Evolutionary conservation across 108 stramenopile species (phyloP), one percentile per base, ranked within the genome.

Genomic region (Nitzschia sp.): DNA sequence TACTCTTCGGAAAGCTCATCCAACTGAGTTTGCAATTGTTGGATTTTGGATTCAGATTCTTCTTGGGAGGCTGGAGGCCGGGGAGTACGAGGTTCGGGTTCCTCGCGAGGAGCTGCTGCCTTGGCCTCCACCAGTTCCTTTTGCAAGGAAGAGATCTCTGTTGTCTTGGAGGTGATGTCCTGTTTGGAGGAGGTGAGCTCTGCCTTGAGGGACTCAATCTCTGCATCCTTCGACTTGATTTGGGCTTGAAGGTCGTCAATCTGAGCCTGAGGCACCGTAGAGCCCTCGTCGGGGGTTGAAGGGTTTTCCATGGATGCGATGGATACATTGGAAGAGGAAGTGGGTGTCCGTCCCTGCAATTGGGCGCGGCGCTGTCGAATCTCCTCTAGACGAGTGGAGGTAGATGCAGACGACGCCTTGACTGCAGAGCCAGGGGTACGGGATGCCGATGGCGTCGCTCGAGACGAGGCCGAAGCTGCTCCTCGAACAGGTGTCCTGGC

Each of bases 381-480:
- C 42, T 83, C 82, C 43, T 79, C 82, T 61, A 83, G 43, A 20
- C 70, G 73, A 19, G 55, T 53, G 48, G 57, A 12, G 1, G 57
- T 50, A 41, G 41, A 7, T 10, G 59, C 12, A 39, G 53, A 41
- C 7, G 58, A 41, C 41, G 70, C 44, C 48, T 34, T 51, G 17
- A 38, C 15, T 20, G 57, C 12, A 20, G 42, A 12, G 3, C 26
- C 44, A 22, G 59, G n/a, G 10, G 52, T 44, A 11, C 34, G 8
- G 46, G 70, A 1, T 64, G 73, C 10, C 7, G 25, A 21, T 10
- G 63, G 22, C 8, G 37, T 48, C 6, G 67, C 9, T 46, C 38
- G 62, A n/a, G 21, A 56, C 17, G 22, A 3, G 26, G 41, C 10
- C 9, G 62, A 65, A 10, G 56, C 9, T n/a, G 62, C 46, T 25